Evolutionary conservation across 805 yeast species (phyloP), one percentile per base, ranked within the genome.

Genomic region (Candida maltosa): DNA sequence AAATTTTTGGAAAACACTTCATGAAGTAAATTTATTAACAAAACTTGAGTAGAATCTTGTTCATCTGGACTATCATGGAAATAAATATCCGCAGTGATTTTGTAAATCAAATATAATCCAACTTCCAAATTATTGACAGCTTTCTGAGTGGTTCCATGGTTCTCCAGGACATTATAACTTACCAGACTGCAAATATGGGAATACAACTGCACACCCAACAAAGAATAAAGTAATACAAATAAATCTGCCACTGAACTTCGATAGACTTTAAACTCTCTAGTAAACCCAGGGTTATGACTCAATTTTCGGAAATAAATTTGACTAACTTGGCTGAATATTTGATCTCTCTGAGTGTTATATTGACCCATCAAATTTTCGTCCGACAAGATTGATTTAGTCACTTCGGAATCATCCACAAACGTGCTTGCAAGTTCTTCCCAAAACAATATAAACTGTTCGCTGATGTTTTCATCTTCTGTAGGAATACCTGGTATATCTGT

Each of bases 221-320:
- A 64, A 1, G 87, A 75, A 62, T 82, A 86, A 2, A 82, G 58
- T 0, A 77, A 66, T 36, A 87, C 93, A 44, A 86, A 75, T 25
- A 89, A 67, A 46, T 93, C 97, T 1, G 82, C 74, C 6, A 83
- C 82, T 41, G 83, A 91, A 21, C 76, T 62, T 46, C 97, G 71
- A 56, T 78, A 91, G 16, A 77, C 70, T 16, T 60, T 58, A 48
- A 88, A 86, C 44, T 83, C 94, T 15, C 71, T 69, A 38, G 63
- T 55, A n/a, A n/a, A n/a, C n/a, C n/a, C n/a, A n/a, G n/a, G n/a
- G n/a, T n/a, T n/a, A 14, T 62, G 65, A 32, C 75, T 80, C 3
- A 78, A 66, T 46, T 87, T 87, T 3, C 68, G 62, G 81, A 93
- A 82, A 56, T 86, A 87, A 2, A 79, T 69, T 16, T 60, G 62